phyloP scores from a whole-genome alignment of 2,329 filamentous ascomycete species.

The Lasiodiplodia theobromae region DNA sequence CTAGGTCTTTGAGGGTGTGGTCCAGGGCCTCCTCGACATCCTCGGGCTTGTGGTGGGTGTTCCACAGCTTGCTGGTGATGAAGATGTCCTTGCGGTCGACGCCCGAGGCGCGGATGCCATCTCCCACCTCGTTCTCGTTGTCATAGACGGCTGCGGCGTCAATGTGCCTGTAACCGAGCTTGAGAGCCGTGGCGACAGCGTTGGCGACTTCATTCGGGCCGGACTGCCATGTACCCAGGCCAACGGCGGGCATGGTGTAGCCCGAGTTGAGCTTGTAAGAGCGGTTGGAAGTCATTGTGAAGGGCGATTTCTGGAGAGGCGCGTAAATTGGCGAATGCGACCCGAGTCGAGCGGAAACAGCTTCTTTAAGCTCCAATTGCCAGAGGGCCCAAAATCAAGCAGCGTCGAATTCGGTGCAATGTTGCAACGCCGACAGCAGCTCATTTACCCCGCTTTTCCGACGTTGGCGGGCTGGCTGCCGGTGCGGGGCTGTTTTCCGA shows the following conservation, averaged over 20 bases:
- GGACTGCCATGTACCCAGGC: slow-evolving; percentile 29
- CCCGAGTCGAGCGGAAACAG: neutral
- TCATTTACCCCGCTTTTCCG: slow-evolving; percentile 18
- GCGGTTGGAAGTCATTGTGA: slow-evolving; percentile 21
- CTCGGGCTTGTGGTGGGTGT: slow-evolving; percentile 80
- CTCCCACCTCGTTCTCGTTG: slow-evolving; percentile 58
- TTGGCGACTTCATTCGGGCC: slow-evolving; percentile 27
- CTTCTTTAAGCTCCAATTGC: slow-evolving; percentile 2
- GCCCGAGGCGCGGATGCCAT: slow-evolving; percentile 53
- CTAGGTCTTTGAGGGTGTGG: slow-evolving; percentile 64
- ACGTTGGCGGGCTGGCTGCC: neutral
- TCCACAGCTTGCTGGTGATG: slow-evolving; percentile 78
- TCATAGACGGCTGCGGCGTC: slow-evolving; percentile 60
- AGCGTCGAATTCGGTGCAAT: neutral
- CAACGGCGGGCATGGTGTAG: slow-evolving; percentile 21
- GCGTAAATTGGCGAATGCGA: neutral
- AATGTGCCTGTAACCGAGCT: slow-evolving; percentile 62
- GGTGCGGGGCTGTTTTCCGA: slow-evolving; percentile 22
- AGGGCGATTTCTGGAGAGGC: too few relatives aligned
- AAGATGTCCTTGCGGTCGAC: slow-evolving; percentile 56
- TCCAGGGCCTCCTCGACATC: slow-evolving; percentile 66
- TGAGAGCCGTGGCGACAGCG: slow-evolving; percentile 19
- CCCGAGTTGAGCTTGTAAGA: slow-evolving; percentile 29
- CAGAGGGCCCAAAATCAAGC: neutral
- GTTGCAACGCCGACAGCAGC: neutral